A percentile compares a stretch with the other conserved stretches of the same genome.
These are phyloP conservation scores for Pythium coloratum DNA, from an alignment of 352 stramenopile species.

Conservation along the genomic window DNA sequence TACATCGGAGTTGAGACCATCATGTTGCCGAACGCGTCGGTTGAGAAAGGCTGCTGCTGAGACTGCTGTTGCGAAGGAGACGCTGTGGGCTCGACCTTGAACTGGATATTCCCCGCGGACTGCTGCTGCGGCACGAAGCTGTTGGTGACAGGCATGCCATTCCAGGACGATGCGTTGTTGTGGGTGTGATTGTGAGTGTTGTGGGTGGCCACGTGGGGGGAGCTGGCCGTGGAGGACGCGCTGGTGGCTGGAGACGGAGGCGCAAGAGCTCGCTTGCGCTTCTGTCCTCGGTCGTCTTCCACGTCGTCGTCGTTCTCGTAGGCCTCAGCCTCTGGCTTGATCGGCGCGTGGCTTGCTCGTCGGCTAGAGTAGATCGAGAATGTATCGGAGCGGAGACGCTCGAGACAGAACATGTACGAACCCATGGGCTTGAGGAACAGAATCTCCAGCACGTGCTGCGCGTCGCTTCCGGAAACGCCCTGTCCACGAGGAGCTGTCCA, in stretches of 20 bases:
- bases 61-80: constrained; percentile 5
- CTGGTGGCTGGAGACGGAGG: constrained; percentile 37
- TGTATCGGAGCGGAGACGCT: constrained; percentile 69
- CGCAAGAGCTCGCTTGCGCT: constrained; percentile 55
- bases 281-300: constrained; percentile 51
- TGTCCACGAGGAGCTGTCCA: constrained; percentile 80
- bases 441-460: constrained; percentile 76
- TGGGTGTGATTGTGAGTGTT: constrained; percentile 9
- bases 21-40: constrained; percentile 16
- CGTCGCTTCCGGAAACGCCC: constrained; percentile 71
- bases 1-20: background rate
- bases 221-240: constrained; percentile 2
- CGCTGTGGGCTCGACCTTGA: constrained; percentile 25
- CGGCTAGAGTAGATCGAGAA: constrained; percentile 84
- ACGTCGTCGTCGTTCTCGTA: constrained; percentile 46
- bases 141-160: background rate
- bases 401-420: constrained; percentile 78
- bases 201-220: constrained; percentile 4
- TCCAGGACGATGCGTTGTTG: constrained; percentile 18
- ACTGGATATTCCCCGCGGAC: constrained; percentile 1
- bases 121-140: constrained; percentile 15
- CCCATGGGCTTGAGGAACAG: constrained; percentile 86
- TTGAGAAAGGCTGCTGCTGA: constrained; percentile 4
- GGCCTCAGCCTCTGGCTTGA: constrained; percentile 54
- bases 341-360: constrained; percentile 54